Conservation (phyloP, 2,329 filamentous ascomycete species). For the Ascochyta pisi region DNA sequence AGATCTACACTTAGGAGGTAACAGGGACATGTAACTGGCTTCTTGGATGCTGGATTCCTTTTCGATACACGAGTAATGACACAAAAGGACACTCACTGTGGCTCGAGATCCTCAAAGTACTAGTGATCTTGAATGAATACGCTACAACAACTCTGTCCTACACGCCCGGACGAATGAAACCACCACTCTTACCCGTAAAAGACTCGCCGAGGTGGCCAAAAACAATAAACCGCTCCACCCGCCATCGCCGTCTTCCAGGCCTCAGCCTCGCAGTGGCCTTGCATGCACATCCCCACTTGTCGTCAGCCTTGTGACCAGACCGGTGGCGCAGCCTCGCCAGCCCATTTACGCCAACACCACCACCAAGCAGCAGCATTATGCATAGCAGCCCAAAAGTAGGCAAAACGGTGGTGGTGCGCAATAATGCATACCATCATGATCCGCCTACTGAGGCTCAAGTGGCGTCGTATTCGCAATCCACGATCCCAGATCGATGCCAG, state of each 20-base stretch:
- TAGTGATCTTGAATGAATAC: no score
- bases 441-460: slow-evolving; percentile 4
- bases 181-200: no score
- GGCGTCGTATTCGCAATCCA: background rate
- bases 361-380: background rate
- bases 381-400: slow-evolving; percentile 11
- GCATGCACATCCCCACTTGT: background rate
- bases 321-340: background rate
- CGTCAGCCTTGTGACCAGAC: background rate
- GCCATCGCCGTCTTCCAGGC: no score
- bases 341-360: background rate
- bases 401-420: background rate
- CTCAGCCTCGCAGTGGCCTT: background rate
- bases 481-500: no score
- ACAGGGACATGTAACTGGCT: background rate
- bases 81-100: background rate
- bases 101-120: background rate
- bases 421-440: background rate
- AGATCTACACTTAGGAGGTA: slow-evolving; percentile 53
- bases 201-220: no score
- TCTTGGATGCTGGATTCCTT: background rate
- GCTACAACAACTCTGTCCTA: no score
- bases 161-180: no score
- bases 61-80: background rate
- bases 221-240: background rate